Percentiles rank a stretch among this genome's conserved stretches.
phyloP scores from a whole-genome alignment of 331 rosid genomes.

The Quercus lobata region DNA sequence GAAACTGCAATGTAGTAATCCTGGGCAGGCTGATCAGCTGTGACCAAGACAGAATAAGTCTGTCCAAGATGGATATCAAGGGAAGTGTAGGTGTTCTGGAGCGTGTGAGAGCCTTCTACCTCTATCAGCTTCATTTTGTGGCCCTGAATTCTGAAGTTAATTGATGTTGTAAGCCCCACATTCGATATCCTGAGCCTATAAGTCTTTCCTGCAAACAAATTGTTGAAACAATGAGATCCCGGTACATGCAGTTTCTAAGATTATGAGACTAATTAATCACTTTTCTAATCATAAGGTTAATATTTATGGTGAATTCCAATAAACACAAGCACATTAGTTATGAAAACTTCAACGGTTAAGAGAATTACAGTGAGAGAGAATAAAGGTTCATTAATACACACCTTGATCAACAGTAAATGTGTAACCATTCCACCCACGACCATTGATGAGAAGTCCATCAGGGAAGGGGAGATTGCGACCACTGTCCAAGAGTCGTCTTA shows the following conservation, averaged over 20 bases:
- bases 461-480: constrained; percentile 85
- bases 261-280: not conserved
- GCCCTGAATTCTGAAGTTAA: constrained; percentile 87
- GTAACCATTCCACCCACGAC: constrained; percentile 94
- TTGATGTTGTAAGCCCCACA: constrained; percentile 81
- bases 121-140: constrained; percentile 78
- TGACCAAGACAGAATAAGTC: constrained; percentile 84
- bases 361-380: constrained; percentile 3
- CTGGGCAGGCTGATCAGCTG: constrained; percentile 80
- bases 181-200: constrained; percentile 90
- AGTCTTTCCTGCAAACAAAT: constrained; percentile 56
- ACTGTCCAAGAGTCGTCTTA: constrained; percentile 64
- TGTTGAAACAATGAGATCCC: not conserved
- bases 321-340: not conserved
- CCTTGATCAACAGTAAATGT: constrained; percentile 93
- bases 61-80: constrained; percentile 92
- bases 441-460: constrained; percentile 88
- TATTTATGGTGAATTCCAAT: not conserved
- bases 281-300: not conserved
- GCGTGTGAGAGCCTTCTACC: constrained; percentile 97
- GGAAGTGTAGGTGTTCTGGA: constrained; percentile 68
- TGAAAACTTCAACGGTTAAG: constrained; percentile 7
- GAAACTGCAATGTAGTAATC: constrained; percentile 86
- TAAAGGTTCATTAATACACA: constrained; percentile 14
- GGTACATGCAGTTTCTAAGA: too few species aligned